phyloP scores from a whole-genome alignment of 208 protist genomes.

The Wallacemonas sp. region DNA sequence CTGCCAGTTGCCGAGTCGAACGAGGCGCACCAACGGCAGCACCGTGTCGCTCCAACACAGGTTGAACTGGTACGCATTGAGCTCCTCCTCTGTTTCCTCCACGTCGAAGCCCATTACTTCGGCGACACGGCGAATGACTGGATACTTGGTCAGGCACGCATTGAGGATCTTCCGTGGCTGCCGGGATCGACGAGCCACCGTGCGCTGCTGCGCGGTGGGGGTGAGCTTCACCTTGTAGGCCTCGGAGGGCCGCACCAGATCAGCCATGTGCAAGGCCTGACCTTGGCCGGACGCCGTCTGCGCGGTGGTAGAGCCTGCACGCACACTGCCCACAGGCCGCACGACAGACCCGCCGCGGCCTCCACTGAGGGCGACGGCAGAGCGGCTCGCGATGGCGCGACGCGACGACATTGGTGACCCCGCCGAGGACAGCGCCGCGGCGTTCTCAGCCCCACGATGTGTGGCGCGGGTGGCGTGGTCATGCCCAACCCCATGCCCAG shows the following conservation, averaged over 20 bases:
- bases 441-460: neutral
- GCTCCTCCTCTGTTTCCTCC: constrained; percentile 73
- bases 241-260: constrained; percentile 33
- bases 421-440: no score
- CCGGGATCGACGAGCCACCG: constrained; percentile 26
- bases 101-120: constrained; percentile 70
- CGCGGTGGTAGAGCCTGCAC: no score
- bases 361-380: neutral
- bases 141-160: constrained; percentile 80
- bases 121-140: constrained; percentile 72
- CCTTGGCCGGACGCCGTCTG: no score
- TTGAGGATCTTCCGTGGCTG: constrained; percentile 63
- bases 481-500: no score
- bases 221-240: constrained; percentile 40
- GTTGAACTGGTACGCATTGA: constrained; percentile 91
- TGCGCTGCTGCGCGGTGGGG: constrained; percentile 16
- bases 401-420: no score
- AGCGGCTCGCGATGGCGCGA: neutral
- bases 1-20: constrained; percentile 91
- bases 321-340: constrained; percentile 2
- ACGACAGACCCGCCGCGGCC: neutral
- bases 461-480: neutral
- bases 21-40: constrained; percentile 85
- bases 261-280: constrained; percentile 34
- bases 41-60: constrained; percentile 94